Evolutionary conservation across 208 protist species (phyloP).

Genomic region (Trypanosomatidae sp.): DNA sequence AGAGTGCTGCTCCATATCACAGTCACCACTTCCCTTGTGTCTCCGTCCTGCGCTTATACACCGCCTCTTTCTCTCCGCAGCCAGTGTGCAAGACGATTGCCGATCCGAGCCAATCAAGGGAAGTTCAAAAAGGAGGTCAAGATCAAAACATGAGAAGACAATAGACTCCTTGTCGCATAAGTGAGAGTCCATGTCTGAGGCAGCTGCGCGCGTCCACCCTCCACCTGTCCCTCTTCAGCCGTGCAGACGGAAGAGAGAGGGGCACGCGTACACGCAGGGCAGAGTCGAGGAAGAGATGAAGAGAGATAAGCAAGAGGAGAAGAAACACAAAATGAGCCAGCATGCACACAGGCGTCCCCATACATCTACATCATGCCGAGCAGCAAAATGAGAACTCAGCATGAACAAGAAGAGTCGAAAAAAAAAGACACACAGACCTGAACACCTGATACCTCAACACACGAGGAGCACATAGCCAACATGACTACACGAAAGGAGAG

Average conservation of each 20-base stretch:
- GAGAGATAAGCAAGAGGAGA: neutral
- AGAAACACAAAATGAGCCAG: neutral
- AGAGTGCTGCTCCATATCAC: neutral
- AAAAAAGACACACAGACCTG: neutral
- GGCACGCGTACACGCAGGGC: neutral
- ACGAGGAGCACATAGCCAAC: neutral
- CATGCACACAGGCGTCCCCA: neutral
- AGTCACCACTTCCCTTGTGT: neutral
- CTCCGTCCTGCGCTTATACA: neutral
- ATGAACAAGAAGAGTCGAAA: neutral
- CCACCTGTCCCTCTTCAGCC: neutral
- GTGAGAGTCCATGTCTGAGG: neutral
- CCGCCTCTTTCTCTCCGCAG: neutral
- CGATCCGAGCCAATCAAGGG: neutral
- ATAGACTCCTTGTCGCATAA: neutral
- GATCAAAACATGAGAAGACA: neutral
- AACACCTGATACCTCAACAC: neutral
- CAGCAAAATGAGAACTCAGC: neutral
- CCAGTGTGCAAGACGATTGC: neutral
- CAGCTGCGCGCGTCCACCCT: neutral
- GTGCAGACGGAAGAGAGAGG: neutral
- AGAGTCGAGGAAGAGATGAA: neutral
- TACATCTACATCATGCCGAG: neutral
- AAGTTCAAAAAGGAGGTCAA: neutral
- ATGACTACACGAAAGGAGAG: neutral